Conservation (phyloP, 129 eudicot genomes). For the Chrysanthemum makinoi region DNA sequence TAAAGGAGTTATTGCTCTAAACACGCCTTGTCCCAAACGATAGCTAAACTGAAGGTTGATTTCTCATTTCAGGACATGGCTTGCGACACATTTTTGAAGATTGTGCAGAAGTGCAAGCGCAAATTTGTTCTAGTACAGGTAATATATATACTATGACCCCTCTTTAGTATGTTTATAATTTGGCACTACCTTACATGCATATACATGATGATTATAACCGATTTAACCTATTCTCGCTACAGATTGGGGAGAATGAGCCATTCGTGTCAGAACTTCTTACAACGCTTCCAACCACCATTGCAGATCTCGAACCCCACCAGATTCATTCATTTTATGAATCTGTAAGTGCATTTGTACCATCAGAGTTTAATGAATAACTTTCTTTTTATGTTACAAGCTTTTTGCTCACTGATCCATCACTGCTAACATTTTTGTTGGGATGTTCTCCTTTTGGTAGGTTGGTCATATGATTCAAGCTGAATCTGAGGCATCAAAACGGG, state of each 20-base stretch:
- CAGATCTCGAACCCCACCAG: slow-evolving; percentile 92
- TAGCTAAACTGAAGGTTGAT: background rate
- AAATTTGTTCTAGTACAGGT: slow-evolving; percentile 94
- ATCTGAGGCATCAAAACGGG: slow-evolving; percentile 77
- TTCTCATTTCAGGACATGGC: slow-evolving; percentile 84
- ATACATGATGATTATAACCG: background rate
- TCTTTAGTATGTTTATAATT: background rate
- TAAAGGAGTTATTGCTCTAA: background rate
- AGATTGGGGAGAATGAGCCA: slow-evolving; percentile 98
- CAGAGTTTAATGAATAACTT: background rate
- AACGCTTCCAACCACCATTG: slow-evolving; percentile 85
- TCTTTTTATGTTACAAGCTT: background rate
- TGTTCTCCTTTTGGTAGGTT: slow-evolving; percentile 49
- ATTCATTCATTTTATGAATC: slow-evolving; percentile 96
- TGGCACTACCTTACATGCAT: background rate
- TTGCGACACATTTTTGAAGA: slow-evolving; percentile 97
- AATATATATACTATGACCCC: background rate
- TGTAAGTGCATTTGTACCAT: slow-evolving; percentile 41
- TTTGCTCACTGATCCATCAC: background rate
- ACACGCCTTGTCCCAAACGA: background rate
- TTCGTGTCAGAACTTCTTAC: slow-evolving; percentile 95
- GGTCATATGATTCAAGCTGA: slow-evolving; percentile 98
- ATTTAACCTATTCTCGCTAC: slow-evolving; percentile 20
- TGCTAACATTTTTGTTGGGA: background rate
- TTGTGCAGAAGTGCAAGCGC: slow-evolving; percentile 98